phyloP scores from a whole-genome alignment of 2,329 filamentous ascomycete genomes.

The Apiospora saccharicola region DNA sequence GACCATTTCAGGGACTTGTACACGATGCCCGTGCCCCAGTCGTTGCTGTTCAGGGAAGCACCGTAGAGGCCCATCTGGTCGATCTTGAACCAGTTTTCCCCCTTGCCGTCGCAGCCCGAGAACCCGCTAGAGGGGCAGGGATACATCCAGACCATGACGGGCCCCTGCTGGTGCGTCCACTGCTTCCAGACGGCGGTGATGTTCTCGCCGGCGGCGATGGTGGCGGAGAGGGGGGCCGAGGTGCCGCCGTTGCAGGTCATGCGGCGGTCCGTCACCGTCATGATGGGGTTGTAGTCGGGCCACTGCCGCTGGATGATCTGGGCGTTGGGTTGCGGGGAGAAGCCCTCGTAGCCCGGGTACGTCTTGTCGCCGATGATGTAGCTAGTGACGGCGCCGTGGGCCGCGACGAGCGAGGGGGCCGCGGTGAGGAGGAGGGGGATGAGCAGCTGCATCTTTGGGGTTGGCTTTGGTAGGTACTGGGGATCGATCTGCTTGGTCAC shows the following conservation, averaged over 20 bases:
- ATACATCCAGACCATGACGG: conserved; percentile 66
- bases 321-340: conserved; percentile 54
- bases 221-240: conserved; percentile 52
- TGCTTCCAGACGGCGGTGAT: conserved; percentile 61
- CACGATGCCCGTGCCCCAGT: conserved; percentile 57
- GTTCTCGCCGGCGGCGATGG: conserved; percentile 54
- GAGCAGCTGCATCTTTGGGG: conserved; percentile 36
- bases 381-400: conserved; percentile 51
- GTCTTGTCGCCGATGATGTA: conserved; percentile 54
- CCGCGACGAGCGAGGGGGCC: conserved; percentile 41
- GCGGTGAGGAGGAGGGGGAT: conserved; percentile 31
- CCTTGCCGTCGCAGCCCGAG: conserved; percentile 57
- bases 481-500: not conserved
- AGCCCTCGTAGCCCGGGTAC: conserved; percentile 56
- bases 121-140: conserved; percentile 59
- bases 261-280: conserved; percentile 54
- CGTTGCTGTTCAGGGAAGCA: conserved; percentile 48
- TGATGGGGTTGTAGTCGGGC: conserved; percentile 63
- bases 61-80: conserved; percentile 59
- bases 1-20: conserved; percentile 55
- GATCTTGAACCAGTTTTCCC: conserved; percentile 66
- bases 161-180: conserved; percentile 66
- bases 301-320: conserved; percentile 65
- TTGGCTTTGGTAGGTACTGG: not conserved
- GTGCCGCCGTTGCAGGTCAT: conserved; percentile 65